phyloP scores from a whole-genome alignment of 208 protist genomes.

The Wallacemonas sp. region DNA sequence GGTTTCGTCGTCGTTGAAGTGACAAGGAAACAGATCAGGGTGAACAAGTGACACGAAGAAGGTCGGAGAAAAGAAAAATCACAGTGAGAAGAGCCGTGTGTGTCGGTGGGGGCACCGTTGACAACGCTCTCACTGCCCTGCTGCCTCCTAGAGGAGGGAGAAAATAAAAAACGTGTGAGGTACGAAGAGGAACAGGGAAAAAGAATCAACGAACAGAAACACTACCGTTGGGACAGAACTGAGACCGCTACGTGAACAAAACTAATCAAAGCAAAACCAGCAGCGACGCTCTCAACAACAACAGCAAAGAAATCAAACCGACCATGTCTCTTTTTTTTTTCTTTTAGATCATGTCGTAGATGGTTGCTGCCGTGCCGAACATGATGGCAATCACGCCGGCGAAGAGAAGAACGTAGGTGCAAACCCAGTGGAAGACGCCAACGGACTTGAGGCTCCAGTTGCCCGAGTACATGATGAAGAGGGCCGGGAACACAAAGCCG shows the following conservation, averaged over 20 bases:
- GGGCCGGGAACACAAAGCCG: constrained; percentile 83
- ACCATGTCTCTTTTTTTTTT: not conserved
- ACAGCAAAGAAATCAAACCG: constrained; percentile 13
- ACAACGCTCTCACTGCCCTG: not conserved
- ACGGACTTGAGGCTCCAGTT: constrained; percentile 55
- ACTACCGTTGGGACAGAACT: too few relatives aligned
- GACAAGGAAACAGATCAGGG: not conserved
- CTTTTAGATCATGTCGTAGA: constrained; percentile 47
- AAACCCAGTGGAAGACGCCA: constrained; percentile 68
- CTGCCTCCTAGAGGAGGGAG: not conserved
- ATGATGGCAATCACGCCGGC: constrained; percentile 66
- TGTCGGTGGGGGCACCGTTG: constrained; percentile 1
- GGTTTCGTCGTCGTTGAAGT: not conserved
- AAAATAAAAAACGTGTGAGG: too few relatives aligned
- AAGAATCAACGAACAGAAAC: too few relatives aligned
- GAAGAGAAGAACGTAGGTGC: constrained; percentile 78
- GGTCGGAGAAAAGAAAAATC: constrained; percentile 11
- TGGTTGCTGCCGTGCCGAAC: constrained; percentile 63
- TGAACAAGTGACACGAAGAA: not conserved
- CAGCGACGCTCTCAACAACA: too few relatives aligned
- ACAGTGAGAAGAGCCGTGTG: not conserved
- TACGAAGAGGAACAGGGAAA: too few relatives aligned
- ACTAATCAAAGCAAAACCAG: too few relatives aligned
- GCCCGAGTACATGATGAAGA: constrained; percentile 84
- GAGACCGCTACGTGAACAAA: too few relatives aligned